Evolutionary conservation across 148 eudicot species (phyloP).

Genomic region (Chenopodium suecicum): DNA sequence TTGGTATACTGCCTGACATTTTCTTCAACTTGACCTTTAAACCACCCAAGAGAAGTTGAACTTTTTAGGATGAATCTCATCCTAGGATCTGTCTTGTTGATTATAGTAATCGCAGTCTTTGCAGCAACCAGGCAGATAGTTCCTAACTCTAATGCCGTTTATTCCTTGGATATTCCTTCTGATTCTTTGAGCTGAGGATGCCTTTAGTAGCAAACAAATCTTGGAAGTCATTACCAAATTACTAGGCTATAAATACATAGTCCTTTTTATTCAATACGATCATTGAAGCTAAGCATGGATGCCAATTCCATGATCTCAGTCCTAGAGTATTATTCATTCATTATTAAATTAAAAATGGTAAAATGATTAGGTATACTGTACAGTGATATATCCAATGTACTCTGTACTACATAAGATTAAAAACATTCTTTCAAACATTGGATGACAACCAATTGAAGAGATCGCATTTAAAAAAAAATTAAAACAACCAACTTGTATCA

Average conservation of each 20-base stretch:
- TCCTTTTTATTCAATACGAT: neutral
- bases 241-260: neutral
- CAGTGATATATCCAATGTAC: neutral
- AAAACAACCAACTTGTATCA: no score
- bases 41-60: slow-evolving; percentile 47
- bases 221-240: neutral
- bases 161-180: slow-evolving; percentile 50
- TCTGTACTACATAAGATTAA: no score
- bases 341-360: no score
- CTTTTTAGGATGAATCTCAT: slow-evolving; percentile 50
- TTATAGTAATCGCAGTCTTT: slow-evolving; percentile 49
- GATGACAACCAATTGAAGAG: no score
- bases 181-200: neutral
- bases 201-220: neutral
- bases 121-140: slow-evolving; percentile 62
- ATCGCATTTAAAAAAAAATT: no score
- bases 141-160: slow-evolving; percentile 59
- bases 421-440: no score
- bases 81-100: slow-evolving; percentile 40
- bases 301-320: neutral
- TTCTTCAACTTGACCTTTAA: slow-evolving; percentile 68
- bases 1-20: slow-evolving; percentile 69
- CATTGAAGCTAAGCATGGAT: neutral
- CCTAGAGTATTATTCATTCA: neutral
- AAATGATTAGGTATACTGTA: neutral